Conservation (phyloP, 176 grass and related monocot species). For the Triticum turgidum region DNA sequence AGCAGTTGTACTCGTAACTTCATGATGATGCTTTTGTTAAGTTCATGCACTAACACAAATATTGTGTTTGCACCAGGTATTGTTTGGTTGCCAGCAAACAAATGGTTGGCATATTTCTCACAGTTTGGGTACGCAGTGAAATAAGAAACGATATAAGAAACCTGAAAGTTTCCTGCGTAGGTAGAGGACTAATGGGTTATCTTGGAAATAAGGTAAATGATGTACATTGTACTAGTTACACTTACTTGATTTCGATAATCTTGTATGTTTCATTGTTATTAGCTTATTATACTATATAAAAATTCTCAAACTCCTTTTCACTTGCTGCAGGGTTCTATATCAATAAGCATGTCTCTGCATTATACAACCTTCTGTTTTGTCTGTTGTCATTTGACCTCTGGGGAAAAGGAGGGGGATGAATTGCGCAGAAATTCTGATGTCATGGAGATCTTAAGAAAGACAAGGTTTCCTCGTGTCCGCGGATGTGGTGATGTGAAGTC, state of each 20-base stretch:
- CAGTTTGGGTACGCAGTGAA: conserved; percentile 81
- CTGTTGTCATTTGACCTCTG: conserved; percentile 89
- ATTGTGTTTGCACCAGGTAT: conserved; percentile 51
- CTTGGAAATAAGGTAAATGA: conserved; percentile 91
- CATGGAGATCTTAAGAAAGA: conserved; percentile 83
- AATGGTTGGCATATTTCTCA: conserved; percentile 99
- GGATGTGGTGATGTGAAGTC: conserved; percentile 53
- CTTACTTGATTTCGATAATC: background rate
- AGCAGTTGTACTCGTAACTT: background rate
- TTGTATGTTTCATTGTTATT: background rate
- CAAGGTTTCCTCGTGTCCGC: conserved; percentile 69
- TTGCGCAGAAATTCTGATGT: conserved; percentile 84
- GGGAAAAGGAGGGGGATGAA: conserved; percentile 97
- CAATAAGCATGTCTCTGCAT: conserved; percentile 96
- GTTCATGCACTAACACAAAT: conserved; percentile 28
- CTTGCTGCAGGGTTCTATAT: conserved; percentile 87
- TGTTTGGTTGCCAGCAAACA: conserved; percentile 96
- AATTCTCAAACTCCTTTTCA: background rate
- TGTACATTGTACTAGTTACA: background rate
- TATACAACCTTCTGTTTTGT: conserved; percentile 89
- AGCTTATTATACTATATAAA: background rate
- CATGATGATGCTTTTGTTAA: background rate
- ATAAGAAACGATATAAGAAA: conserved; percentile 86
- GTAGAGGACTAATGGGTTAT: conserved; percentile 97
- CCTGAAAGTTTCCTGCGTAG: conserved; percentile 94